phyloP scores from a whole-genome alignment of 345 rosid genomes.

The Sonneratia alba region DNA sequence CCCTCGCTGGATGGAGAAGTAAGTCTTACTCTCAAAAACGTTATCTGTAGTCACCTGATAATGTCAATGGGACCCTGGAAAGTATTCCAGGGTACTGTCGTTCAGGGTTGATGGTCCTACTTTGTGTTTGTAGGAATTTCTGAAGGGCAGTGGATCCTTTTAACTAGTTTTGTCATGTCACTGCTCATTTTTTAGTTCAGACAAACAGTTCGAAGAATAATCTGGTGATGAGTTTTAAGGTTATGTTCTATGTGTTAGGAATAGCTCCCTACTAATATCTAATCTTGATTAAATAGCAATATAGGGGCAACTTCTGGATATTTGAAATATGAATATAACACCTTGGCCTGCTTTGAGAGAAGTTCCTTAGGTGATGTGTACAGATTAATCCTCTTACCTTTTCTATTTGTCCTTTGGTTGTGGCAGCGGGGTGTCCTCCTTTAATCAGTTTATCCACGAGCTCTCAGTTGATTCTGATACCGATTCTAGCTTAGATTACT shows the following conservation, averaged over 20 bases:
- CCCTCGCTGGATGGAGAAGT: constrained; percentile 98
- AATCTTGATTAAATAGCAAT: neutral
- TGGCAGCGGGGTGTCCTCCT: constrained; percentile 85
- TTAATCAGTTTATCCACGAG: constrained; percentile 84
- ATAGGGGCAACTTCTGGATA: neutral
- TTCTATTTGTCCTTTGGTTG: constrained; percentile 4
- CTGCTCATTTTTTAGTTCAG: neutral
- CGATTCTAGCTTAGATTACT: constrained; percentile 58
- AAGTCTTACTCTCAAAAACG: constrained; percentile 13
- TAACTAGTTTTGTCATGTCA: neutral
- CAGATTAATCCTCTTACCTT: neutral
- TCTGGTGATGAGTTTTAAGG: neutral
- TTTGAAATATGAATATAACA: neutral
- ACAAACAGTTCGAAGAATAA: neutral
- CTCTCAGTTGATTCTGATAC: constrained; percentile 70
- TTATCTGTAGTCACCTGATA: neutral
- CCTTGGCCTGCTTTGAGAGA: neutral
- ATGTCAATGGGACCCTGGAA: neutral
- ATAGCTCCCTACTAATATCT: neutral
- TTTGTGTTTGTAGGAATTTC: neutral
- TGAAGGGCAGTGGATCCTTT: neutral
- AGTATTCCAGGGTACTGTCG: neutral
- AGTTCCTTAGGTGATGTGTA: neutral
- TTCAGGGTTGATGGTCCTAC: neutral
- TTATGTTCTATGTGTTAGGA: neutral